These are phyloP conservation scores for Centrapalus pauciflorus DNA, from an alignment of 129 eudicot genomes.

Conservation along the genomic window DNA sequence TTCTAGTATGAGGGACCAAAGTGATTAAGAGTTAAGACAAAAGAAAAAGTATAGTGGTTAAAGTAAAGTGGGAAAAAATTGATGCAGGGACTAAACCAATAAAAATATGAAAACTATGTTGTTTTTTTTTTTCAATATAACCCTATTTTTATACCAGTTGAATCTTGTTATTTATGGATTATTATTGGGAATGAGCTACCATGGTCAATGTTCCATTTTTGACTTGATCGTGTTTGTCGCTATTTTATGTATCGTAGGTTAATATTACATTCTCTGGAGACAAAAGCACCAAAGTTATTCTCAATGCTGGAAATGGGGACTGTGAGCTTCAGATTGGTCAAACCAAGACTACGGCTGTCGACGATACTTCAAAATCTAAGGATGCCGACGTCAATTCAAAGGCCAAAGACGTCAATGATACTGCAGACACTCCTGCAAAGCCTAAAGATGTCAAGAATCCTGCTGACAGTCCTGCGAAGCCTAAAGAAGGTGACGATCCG, in stretches of 20 bases:
- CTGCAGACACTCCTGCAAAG: not conserved
- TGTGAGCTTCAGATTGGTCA: conserved; percentile 24
- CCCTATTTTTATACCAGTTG: too few species aligned
- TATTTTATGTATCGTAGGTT: conserved; percentile 11
- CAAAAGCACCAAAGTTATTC: conserved; percentile 23
- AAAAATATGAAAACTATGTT: too few species aligned
- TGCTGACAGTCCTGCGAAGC: not conserved
- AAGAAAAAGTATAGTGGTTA: too few species aligned
- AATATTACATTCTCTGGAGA: conserved; percentile 24
- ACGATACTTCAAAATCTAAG: conserved; percentile 15
- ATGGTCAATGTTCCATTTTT: not conserved
- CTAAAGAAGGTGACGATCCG: not conserved
- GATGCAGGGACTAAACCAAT: too few species aligned
- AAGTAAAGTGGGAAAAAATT: too few species aligned
- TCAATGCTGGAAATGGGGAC: conserved; percentile 25
- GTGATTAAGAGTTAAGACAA: too few species aligned
- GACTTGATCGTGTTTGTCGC: not conserved
- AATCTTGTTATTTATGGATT: not conserved
- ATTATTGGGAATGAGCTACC: not conserved
- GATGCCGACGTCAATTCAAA: not conserved
- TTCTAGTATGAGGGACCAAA: too few species aligned
- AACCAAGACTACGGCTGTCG: not conserved
- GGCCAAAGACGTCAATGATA: conserved; percentile 1
- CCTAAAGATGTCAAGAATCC: not conserved
- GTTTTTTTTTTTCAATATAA: too few species aligned